Evolutionary conservation across 345 rosid genomes (phyloP), one percentile per base, ranked within the genome.

Genomic region (Acer campestre): DNA sequence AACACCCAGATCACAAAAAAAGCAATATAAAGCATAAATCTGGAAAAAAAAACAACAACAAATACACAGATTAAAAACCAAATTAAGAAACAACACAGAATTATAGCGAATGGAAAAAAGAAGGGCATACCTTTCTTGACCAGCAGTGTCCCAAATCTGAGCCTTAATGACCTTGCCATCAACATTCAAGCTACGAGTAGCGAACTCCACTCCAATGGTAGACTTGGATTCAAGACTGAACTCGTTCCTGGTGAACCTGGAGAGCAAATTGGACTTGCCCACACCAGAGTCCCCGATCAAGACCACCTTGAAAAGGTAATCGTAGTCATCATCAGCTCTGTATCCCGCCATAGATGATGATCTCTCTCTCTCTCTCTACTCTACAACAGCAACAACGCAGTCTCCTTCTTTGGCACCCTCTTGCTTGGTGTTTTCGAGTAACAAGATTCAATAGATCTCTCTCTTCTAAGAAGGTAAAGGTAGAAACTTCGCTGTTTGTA

Each of bases 121-220:
- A 73, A 83, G 22, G 53, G 31, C 75, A 40, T 44, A 91, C 97
- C 98, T 94, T 73, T 94, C 98, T 81, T 94, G 97, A 65, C 98
- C 98, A 84, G 98, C 98, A 65, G 98, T 94, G 77, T 94, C 98
- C 98, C 98, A 94, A 92, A 94, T 94, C 97, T 94, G 98, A 80
- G 98, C 95, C 81, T 94, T 94, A 84, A 94, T 89, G 78, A 94
- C 88, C 81, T 94, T 94, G 23, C 86, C 87, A 83, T 94, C 93
- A 46, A 94, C 94, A 75, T 77, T 90, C 86, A 94, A 86, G 90
- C 98, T 94, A 58, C 98, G 95, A 81, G 98, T 94, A 13, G 98
- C 98, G 84, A 94, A 94, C 93, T 94, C 98, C 0, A 94, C 98
- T 1, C 98, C 98, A 35, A 94, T 94, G 42, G 98, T 94, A 75